A percentile compares a stretch with the other conserved stretches of the same genome.
These are phyloP conservation scores for Aspergillus hancockii DNA, from an alignment of 495 filamentous ascomycete genomes.

Conservation along the genomic window DNA sequence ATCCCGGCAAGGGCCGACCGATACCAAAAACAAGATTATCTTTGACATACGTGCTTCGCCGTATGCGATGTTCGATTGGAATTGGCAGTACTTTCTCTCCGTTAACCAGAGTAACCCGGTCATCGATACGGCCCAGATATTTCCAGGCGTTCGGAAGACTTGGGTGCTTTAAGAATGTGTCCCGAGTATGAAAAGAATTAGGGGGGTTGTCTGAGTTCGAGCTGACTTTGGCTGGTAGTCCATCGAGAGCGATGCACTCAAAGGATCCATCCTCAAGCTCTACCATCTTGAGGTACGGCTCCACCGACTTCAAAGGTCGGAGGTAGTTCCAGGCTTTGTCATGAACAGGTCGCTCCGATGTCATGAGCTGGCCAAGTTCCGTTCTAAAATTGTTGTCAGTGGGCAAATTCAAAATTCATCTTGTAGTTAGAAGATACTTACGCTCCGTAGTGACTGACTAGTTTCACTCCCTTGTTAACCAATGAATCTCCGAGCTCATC, in stretches of 20 bases:
- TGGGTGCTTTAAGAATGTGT: constrained; percentile 55
- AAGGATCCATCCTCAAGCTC: constrained; percentile 47
- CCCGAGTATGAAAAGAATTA: constrained; percentile 36
- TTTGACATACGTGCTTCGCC: constrained; percentile 21
- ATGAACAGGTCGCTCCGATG: constrained; percentile 37
- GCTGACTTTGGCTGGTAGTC: constrained; percentile 63
- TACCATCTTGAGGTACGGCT: constrained; percentile 50
- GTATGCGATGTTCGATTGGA: constrained; percentile 52
- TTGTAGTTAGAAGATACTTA: constrained; percentile 4
- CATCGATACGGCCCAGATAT: constrained; percentile 59
- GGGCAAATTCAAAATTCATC: not conserved
- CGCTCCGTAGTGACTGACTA: constrained; percentile 52
- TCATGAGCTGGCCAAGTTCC: constrained; percentile 58
- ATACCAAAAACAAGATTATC: constrained; percentile 29
- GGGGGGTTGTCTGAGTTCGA: constrained; percentile 57
- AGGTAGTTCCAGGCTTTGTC: constrained; percentile 70
- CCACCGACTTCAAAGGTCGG: constrained; percentile 35
- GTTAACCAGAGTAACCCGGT: constrained; percentile 61
- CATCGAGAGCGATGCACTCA: constrained; percentile 58
- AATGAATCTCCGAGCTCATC: constrained; percentile 57
- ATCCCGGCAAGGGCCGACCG: constrained; percentile 19
- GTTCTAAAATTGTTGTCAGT: constrained; percentile 27
- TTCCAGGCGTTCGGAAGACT: constrained; percentile 53
- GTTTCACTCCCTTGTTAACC: constrained; percentile 51
- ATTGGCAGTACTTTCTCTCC: constrained; percentile 69